Base-by-base conservation (phyloP, 768 basidiomycete genomes). In the Phaffia australis region DNA sequence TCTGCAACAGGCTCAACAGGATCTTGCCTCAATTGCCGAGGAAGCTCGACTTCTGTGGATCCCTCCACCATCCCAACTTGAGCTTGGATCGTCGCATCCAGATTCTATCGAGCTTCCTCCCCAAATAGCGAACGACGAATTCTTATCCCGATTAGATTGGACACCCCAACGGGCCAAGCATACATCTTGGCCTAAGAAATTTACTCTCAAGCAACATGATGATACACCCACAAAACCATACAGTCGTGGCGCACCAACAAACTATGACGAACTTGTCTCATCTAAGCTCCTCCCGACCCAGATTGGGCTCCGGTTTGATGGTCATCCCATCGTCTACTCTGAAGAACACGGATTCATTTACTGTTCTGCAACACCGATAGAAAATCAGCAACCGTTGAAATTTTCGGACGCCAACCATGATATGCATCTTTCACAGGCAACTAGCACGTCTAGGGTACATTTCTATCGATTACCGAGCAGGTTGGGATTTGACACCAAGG, bases 71-170 rank as follows among this genome's bases (percentile, higher is more conserved):
- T 76, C 79, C 82, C 78, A 62, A 50, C 64, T 56, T 27, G 60
- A 52, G 30, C 25, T 46, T 9, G 27, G 27, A 1, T 16, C 25
- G 18, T 47, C n/a, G 32, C 57, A 57, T 58, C 74, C 62, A 58
- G 82, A 78, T 32, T 75, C 74, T 25, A 25, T 62, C 16, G 58
- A 89, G 85, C 87, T 47, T 21, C 66, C 66, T 9, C 48, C 29
- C 29, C 30, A 67, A 21, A 5, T 67, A 25, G 82, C 80, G 74
- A 79, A 81, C 3, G 87, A 90, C 75, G 83, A 84, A 8, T 97
- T 90, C 90, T 76, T 93, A 18, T 82, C 80, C 58, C 95, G 98
- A 75, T 79, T 98, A 65, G 93, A 99, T 74, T 98, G 95, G 95
- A 85, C 88, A 1, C 89, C 89, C 1, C 97, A 98, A 75, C 69